Percentiles rank a stretch among this genome's conserved stretches.
Evolutionary conservation across 257 asterid genomes (phyloP).

Genomic region (Plectranthus barbatus): DNA sequence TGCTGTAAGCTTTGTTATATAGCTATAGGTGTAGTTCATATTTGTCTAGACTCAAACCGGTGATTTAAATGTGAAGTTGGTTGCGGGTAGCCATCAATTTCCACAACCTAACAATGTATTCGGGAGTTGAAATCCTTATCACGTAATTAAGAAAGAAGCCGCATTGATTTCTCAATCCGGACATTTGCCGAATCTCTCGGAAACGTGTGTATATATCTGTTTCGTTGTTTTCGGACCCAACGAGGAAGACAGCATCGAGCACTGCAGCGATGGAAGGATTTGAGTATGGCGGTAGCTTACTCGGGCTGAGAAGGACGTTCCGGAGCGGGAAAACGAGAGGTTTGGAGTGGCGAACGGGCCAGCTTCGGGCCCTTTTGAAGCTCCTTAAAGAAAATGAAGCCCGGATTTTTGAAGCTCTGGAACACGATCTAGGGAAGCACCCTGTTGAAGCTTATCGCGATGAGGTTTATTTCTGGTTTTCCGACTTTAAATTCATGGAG

Average conservation of each 20-base stretch:
- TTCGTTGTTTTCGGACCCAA: not conserved
- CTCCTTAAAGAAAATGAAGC: slow-evolving; percentile 60
- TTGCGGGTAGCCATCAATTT: not conserved
- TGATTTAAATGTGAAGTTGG: too few relatives aligned
- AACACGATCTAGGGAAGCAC: slow-evolving; percentile 77
- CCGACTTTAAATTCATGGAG: not conserved
- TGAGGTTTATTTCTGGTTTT: slow-evolving; percentile 39
- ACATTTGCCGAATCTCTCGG: not conserved
- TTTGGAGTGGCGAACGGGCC: slow-evolving; percentile 67
- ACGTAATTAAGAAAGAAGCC: not conserved
- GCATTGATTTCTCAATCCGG: not conserved
- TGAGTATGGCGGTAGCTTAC: slow-evolving; percentile 16
- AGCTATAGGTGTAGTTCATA: too few relatives aligned
- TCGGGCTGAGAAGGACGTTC: slow-evolving; percentile 42
- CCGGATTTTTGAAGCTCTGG: slow-evolving; percentile 54
- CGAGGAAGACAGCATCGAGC: not conserved
- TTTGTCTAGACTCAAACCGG: too few relatives aligned
- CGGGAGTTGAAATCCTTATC: not conserved
- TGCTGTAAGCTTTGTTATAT: too few relatives aligned
- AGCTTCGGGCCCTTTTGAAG: slow-evolving; percentile 55
- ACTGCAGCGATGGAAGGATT: slow-evolving; percentile 24
- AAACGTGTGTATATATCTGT: not conserved
- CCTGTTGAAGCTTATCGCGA: slow-evolving; percentile 83
- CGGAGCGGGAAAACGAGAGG: slow-evolving; percentile 60
- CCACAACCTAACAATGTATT: not conserved